phyloP scores from a whole-genome alignment of 768 basidiomycete species.

The Tulasnella sp. region DNA sequence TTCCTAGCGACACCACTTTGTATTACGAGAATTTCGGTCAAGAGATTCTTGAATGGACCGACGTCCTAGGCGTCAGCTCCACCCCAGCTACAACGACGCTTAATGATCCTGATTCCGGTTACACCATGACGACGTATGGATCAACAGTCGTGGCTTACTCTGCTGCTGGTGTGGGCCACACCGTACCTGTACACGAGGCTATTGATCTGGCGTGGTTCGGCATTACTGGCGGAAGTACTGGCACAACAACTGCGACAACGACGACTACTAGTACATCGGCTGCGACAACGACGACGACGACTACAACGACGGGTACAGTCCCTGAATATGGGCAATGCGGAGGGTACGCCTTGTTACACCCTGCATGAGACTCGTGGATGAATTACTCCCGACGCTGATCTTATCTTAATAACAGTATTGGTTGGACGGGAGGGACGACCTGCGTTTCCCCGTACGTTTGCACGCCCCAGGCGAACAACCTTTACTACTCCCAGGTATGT shows the following conservation, averaged over 20 bases:
- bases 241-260: background rate
- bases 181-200: conserved; percentile 40
- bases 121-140: conserved; percentile 41
- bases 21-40: conserved; percentile 41
- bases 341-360: background rate
- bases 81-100: conserved; percentile 33
- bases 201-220: conserved; percentile 42
- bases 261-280: background rate
- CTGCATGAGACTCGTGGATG: too few species aligned
- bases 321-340: background rate
- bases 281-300: background rate
- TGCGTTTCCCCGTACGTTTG: too few species aligned
- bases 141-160: conserved; percentile 41
- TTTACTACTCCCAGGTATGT: too few species aligned
- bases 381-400: too few species aligned
- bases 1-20: conserved; percentile 39
- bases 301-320: background rate
- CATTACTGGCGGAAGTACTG: conserved; percentile 21
- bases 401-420: too few species aligned
- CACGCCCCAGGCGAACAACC: too few species aligned
- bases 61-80: conserved; percentile 38
- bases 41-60: conserved; percentile 47
- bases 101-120: conserved; percentile 37
- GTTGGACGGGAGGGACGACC: too few species aligned
- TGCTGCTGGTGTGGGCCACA: conserved; percentile 41